Conservation (phyloP, 495 filamentous ascomycete species). For the Hyphodiscus hymeniophilus region DNA sequence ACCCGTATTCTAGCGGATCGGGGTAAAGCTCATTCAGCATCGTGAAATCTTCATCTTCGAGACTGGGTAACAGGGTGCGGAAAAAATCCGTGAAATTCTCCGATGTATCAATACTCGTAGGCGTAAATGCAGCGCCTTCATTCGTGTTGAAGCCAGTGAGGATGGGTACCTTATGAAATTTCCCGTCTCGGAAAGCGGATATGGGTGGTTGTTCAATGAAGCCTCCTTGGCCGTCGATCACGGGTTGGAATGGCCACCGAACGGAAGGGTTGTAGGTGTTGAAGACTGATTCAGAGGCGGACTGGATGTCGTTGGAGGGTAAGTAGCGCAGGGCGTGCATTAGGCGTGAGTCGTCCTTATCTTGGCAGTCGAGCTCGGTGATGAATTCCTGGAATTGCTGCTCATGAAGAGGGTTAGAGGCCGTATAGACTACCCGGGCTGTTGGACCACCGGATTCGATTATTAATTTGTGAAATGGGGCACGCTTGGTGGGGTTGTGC, state of each 20-base stretch:
- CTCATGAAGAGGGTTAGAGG: slow-evolving; percentile 48
- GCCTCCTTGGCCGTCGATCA: slow-evolving; percentile 47
- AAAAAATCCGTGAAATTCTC: slow-evolving; percentile 48
- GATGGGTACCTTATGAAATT: slow-evolving; percentile 50
- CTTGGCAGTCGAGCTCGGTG: slow-evolving; percentile 28
- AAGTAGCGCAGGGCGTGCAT: slow-evolving; percentile 43
- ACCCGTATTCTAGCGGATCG: slow-evolving; percentile 33
- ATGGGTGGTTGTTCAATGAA: slow-evolving; percentile 49
- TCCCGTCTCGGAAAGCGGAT: slow-evolving; percentile 41
- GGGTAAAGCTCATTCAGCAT: slow-evolving; percentile 48
- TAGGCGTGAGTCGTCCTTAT: slow-evolving; percentile 34
- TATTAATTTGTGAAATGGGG: slow-evolving; percentile 53
- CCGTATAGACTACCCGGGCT: slow-evolving; percentile 49
- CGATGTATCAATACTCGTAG: slow-evolving; percentile 31
- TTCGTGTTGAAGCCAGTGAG: slow-evolving; percentile 60
- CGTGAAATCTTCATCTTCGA: slow-evolving; percentile 37
- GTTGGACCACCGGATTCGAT: slow-evolving; percentile 56
- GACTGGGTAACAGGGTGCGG: slow-evolving; percentile 42
- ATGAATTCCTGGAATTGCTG: slow-evolving; percentile 54
- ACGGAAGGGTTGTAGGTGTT: slow-evolving; percentile 44
- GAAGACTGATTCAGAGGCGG: slow-evolving; percentile 44
- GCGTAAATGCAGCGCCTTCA: slow-evolving; percentile 55
- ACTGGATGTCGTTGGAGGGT: slow-evolving; percentile 34
- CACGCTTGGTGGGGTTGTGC: slow-evolving; percentile 31
- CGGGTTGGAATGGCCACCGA: slow-evolving; percentile 61